Conservation (phyloP, 2,329 filamentous ascomycete species). For the Tolypocladium amazonense region DNA sequence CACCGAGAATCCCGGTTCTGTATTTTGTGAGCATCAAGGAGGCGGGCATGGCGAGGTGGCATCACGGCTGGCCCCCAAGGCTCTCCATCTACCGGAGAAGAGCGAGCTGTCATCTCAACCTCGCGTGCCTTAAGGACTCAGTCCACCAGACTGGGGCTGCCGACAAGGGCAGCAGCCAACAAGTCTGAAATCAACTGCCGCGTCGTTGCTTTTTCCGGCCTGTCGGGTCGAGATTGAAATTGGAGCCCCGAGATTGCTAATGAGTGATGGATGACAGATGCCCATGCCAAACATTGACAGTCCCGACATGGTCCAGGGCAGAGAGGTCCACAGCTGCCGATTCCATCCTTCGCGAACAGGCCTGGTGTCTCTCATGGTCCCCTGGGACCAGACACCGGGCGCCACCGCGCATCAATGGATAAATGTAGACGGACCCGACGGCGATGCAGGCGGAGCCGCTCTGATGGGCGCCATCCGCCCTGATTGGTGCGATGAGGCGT, state of each 20-base stretch:
- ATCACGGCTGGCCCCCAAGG: not conserved
- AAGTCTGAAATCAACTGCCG: not conserved
- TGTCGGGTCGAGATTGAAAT: not conserved
- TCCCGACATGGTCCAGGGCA: not conserved
- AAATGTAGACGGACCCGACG: not conserved
- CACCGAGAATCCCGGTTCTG: not conserved
- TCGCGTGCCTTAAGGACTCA: not conserved
- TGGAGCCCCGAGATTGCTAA: not conserved
- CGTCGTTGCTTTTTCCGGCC: not conserved
- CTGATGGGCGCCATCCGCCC: not conserved
- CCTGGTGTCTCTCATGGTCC: not conserved
- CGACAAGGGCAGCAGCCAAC: not conserved
- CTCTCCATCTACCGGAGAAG: not conserved
- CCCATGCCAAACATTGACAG: not conserved
- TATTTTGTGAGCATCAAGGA: not conserved
- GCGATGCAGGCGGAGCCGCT: not conserved
- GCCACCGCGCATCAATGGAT: not conserved
- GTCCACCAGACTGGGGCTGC: not conserved
- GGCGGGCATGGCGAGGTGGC: not conserved
- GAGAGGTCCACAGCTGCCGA: not conserved
- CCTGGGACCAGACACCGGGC: not conserved
- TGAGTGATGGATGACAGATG: not conserved
- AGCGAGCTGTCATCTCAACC: not conserved
- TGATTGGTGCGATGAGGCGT: not conserved
- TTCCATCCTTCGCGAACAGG: not conserved